phyloP scores from a whole-genome alignment of 306 rosid genomes.

The Abrus precatorius region DNA sequence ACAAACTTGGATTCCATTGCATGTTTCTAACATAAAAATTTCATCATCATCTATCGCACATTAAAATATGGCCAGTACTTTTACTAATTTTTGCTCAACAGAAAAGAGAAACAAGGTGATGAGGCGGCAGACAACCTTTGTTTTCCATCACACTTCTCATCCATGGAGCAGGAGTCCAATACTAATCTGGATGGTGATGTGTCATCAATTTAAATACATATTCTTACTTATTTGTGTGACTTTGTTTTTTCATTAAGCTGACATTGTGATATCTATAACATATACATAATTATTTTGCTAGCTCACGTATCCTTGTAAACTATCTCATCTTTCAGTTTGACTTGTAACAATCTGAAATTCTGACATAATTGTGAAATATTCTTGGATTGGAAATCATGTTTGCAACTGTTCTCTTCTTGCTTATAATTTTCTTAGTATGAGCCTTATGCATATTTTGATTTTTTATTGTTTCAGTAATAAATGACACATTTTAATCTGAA shows the following conservation, averaged over 20 bases:
- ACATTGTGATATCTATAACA: not conserved
- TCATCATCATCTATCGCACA: not conserved
- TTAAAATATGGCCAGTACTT: conserved; percentile 4
- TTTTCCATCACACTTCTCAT: conserved; percentile 93
- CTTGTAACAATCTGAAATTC: not conserved
- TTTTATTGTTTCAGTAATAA: conserved; percentile 19
- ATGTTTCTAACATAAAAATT: conserved; percentile 21
- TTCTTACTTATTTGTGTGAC: not conserved
- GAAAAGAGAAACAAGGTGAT: conserved; percentile 79
- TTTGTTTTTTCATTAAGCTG: not conserved
- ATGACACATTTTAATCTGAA: conserved; percentile 44
- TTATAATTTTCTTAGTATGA: conserved; percentile 1
- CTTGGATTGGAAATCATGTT: not conserved
- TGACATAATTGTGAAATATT: conserved; percentile 14
- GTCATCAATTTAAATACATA: conserved; percentile 35
- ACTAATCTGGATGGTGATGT: conserved; percentile 90
- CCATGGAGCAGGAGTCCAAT: conserved; percentile 96
- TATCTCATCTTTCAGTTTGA: conserved; percentile 26
- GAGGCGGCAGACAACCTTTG: conserved; percentile 92
- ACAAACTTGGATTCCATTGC: not conserved
- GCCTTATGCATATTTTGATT: not conserved
- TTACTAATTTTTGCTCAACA: conserved; percentile 44
- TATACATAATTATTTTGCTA: not conserved
- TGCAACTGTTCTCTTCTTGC: conserved; percentile 17
- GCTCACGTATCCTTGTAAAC: conserved; percentile 1